These are phyloP conservation scores for Didymellaceae sp. DNA, from an alignment of 2,329 filamentous ascomycete species.

Conservation along the genomic window DNA sequence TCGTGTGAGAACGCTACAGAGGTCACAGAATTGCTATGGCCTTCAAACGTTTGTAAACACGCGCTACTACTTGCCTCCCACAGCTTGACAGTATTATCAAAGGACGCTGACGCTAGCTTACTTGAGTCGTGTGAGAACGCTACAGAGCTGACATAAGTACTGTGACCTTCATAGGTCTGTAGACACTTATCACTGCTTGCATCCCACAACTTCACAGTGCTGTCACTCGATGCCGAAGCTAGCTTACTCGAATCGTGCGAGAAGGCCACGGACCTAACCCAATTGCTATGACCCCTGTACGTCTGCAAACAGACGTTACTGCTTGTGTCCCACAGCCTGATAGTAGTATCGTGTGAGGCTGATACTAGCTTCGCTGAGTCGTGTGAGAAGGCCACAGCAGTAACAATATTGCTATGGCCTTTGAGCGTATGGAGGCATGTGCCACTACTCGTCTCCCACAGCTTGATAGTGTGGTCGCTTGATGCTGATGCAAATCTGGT, in stretches of 20 bases:
- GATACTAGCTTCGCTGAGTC: slow-evolving; percentile 16
- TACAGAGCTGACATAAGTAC: too few relatives aligned
- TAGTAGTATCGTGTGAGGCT: slow-evolving; percentile 1
- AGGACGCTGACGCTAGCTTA: slow-evolving; percentile 11
- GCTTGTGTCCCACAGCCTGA: too few relatives aligned
- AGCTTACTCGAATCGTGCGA: slow-evolving; percentile 23
- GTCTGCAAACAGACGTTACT: background rate
- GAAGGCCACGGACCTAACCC: slow-evolving; percentile 22
- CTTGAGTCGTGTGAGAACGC: too few relatives aligned
- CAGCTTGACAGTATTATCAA: slow-evolving; percentile 4
- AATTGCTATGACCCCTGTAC: background rate
- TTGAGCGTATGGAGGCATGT: background rate
- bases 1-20: slow-evolving; percentile 34
- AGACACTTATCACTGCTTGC: background rate
- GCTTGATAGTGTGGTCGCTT: slow-evolving; percentile 1
- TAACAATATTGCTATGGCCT: slow-evolving; percentile 22
- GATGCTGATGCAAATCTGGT: slow-evolving; percentile 12
- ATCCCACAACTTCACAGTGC: slow-evolving; percentile 29
- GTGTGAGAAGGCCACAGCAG: slow-evolving; percentile 33
- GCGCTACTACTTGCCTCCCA: slow-evolving; percentile 15
- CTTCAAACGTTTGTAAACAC: slow-evolving; percentile 1
- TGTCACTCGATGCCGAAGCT: slow-evolving; percentile 25
- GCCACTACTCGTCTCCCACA: slow-evolving; percentile 18
- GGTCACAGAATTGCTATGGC: slow-evolving; percentile 18
- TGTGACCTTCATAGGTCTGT: slow-evolving; percentile 6